Base-by-base conservation (phyloP, 345 rosid species). In the Excoecaria cochinchinensis region DNA sequence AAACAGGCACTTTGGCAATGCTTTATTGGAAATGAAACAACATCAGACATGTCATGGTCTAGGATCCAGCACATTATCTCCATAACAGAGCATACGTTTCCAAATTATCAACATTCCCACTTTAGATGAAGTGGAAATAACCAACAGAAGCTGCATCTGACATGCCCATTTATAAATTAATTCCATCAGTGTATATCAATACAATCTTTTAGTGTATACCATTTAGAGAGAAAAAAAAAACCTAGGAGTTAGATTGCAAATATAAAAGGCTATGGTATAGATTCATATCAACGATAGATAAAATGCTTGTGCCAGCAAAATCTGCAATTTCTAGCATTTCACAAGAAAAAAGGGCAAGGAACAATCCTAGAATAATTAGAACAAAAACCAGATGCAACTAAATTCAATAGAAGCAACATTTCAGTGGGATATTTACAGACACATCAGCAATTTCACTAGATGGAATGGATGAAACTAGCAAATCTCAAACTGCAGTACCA, bases 341-440 rank as follows among this genome's bases (percentile, higher is more conserved):
- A n/a, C n/a, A n/a, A n/a, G n/a, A n/a, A n/a, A n/a, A n/a, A n/a
- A n/a, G n/a, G n/a, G n/a, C n/a, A n/a, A n/a, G n/a, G n/a, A n/a
- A n/a, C n/a, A n/a, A n/a, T n/a, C n/a, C n/a, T n/a, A n/a, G n/a
- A n/a, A n/a, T n/a, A n/a, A n/a, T n/a, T n/a, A n/a, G n/a, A n/a
- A n/a, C n/a, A n/a, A n/a, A n/a, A n/a, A n/a, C 40, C 82, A 76
- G 76, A 84, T 64, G 76, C 80, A 78, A 38, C 66, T 82, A 52
- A 82, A 85, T 70, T 76, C 80, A 47, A 73, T 63, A 71, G 77
- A 70, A 75, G 85, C 63, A 79, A 76, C 73, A 70, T 76, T 55
- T 50, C 73, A 79, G 72, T 48, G 64, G 71, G 73, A 80, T 59
- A 77, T 79, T 50, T 66, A 44, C 46, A 70, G 67, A 51, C 76